A percentile compares a stretch with the other conserved stretches of the same genome.
Conservation (phyloP, 257 asterid species). For the Buddleja alternifolia region DNA sequence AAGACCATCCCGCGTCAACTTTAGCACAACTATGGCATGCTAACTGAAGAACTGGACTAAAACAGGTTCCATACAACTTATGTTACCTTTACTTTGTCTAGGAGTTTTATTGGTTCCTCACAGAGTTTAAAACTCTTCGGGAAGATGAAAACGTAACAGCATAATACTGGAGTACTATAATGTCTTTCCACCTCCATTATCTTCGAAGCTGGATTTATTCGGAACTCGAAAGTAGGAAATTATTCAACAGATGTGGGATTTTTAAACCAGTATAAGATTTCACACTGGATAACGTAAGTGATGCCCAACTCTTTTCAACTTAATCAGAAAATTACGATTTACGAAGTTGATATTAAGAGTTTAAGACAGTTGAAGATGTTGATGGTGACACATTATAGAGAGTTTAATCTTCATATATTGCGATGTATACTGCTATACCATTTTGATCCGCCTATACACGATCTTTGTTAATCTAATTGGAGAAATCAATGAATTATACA, state of each 20-base stretch:
- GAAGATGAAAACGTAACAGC: no score
- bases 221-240: no score
- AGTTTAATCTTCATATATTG: neutral
- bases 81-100: neutral
- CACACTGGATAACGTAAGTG: no score
- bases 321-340: neutral
- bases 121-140: no score
- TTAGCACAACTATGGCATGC: neutral
- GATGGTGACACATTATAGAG: neutral
- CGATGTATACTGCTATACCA: neutral
- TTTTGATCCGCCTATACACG: no score
- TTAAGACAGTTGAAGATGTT: no score
- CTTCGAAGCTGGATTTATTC: no score
- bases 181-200: no score
- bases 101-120: neutral
- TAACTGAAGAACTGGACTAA: neutral
- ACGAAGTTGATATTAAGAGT: neutral
- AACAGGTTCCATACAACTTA: neutral
- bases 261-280: no score
- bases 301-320: neutral
- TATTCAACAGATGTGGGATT: no score
- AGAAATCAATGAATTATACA: neutral
- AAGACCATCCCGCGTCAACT: conserved; percentile 10
- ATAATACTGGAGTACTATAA: no score
- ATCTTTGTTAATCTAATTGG: neutral